Percentiles rank a stretch among this genome's conserved stretches.
These are phyloP conservation scores for Dipodascus geniculatus DNA, from an alignment of 805 yeast species.

Conservation along the genomic window DNA sequence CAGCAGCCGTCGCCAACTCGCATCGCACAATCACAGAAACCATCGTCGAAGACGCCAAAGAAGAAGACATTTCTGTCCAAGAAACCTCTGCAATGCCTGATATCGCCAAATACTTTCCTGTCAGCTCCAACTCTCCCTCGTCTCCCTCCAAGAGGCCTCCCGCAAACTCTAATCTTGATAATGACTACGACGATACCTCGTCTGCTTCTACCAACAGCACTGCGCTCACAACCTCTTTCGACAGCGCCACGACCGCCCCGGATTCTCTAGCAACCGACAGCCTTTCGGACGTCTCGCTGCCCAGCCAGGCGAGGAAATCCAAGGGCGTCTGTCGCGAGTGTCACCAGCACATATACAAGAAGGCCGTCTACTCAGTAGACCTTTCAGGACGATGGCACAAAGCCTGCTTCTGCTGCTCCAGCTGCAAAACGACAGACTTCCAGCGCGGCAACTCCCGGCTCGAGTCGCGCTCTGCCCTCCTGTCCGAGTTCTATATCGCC, in stretches of 20 bases:
- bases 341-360: conserved; percentile 38
- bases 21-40: not conserved
- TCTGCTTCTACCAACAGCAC: not conserved
- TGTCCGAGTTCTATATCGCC: conserved; percentile 44
- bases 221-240: not conserved
- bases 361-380: conserved; percentile 73
- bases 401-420: conserved; percentile 63
- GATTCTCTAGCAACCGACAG: not conserved
- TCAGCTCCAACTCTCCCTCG: not conserved
- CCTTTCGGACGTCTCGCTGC: not conserved
- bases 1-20: not conserved
- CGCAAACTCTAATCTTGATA: too few relatives aligned
- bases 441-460: not conserved
- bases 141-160: not conserved
- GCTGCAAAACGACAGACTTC: conserved; percentile 41
- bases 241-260: not conserved
- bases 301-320: not conserved
- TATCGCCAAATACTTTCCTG: not conserved
- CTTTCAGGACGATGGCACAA: conserved; percentile 84
- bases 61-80: not conserved
- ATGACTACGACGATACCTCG: not conserved
- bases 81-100: not conserved
- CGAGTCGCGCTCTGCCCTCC: not conserved
- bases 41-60: not conserved
- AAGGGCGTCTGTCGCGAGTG: conserved; percentile 57